Evolutionary conservation across 805 yeast genomes (phyloP).

Genomic region (Yarrowia sp.): DNA sequence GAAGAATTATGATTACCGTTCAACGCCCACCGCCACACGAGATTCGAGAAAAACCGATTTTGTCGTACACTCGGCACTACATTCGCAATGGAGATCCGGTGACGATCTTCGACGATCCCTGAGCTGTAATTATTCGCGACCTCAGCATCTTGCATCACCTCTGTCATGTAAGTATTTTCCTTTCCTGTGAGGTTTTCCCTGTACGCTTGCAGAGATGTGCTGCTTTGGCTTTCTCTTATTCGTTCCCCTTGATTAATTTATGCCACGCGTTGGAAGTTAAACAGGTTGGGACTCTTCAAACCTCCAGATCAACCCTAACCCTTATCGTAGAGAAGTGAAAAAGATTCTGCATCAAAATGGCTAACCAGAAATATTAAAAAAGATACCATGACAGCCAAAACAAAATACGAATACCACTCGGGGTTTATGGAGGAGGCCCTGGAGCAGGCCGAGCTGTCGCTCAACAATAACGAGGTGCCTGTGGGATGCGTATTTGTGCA

Average conservation of each 20-base stretch:
- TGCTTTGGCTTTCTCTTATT: constrained; percentile 26
- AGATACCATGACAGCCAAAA: background rate
- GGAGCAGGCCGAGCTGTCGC: constrained; percentile 64
- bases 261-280: constrained; percentile 1
- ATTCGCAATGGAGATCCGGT: no score
- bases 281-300: no score
- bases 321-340: constrained; percentile 1
- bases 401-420: constrained; percentile 33
- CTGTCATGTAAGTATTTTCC: background rate
- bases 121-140: background rate
- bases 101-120: constrained; percentile 23
- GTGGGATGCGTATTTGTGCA: constrained; percentile 80
- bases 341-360: constrained; percentile 12
- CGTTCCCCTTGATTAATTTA: constrained; percentile 13
- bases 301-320: constrained; percentile 4
- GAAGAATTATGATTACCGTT: no score
- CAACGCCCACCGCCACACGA: background rate
- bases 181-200: no score
- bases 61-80: no score
- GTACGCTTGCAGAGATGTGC: background rate
- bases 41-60: no score
- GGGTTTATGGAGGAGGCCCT: constrained; percentile 52
- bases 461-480: constrained; percentile 76
- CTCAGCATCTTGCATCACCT: background rate
- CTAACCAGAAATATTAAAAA: background rate